Evolutionary conservation across 495 filamentous ascomycete species (phyloP), one percentile per base, ranked within the genome.

Genomic region (Podospora comata): DNA sequence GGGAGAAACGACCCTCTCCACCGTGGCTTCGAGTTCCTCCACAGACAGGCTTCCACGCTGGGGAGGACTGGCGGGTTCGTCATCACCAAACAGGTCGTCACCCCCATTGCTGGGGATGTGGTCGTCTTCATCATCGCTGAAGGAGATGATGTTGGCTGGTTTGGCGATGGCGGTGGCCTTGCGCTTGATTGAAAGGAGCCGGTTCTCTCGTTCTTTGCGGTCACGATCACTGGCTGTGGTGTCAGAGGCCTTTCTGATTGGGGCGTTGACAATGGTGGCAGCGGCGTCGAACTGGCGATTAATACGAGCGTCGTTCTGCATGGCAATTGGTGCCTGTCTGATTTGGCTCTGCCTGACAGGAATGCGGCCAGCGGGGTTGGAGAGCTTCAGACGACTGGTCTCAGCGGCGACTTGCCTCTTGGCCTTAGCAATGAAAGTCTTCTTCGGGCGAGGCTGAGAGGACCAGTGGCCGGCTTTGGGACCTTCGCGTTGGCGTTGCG

Each of bases 221-320:
- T 72, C 68, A 11, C 61, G 61, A 5, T 48, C 28, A 18, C 13
- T 62, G 0, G 39, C 56, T 18, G 9, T 56, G 26, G 20, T n/a
- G 2, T 39, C 19, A 30, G 18, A 4, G n/a, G 44, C 39, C 27
- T 57, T 54, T 39, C 28, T 9, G 15, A 28, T 66, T n/a, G 64
- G 54, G 20, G 28, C 20, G n/a, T 20, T 39, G 27, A 68, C 32
- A 60, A 70, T 48, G 32, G 53, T 62, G 23, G 71, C 54, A 16
- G 54, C 23, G 19, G 68, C 28, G 60, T 69, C 59, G 53, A 71
- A 74, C 30, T 76, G 77, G 5, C 72, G 67, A 5, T 73, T 72
- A 13, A 76, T 75, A 3, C 78, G 70, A 19, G 73, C 67, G 16
- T 79, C 78, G 53, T 77, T 70, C 0, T 79, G 20, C 80, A 83